Percentiles rank a stretch among this genome's conserved stretches.
These are phyloP conservation scores for Backusella liffmaniae DNA, from an alignment of 192 early-diverging fungal genomes.

Conservation along the genomic window DNA sequence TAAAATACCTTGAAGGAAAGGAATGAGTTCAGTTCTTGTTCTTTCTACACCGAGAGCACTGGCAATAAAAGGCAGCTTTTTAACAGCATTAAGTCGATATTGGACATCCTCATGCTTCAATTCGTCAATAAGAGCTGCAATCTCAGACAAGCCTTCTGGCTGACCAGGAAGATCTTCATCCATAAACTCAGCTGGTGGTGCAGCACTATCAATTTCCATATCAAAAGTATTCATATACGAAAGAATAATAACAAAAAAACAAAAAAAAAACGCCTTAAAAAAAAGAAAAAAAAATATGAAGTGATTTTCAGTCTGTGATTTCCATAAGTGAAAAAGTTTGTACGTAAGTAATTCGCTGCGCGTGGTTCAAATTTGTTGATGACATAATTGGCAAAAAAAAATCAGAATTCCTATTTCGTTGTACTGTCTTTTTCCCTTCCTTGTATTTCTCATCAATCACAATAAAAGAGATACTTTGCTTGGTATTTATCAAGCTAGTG, in stretches of 20 bases:
- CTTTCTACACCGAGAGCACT: constrained; percentile 93
- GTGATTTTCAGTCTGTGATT: constrained; percentile 1
- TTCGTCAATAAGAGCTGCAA: constrained; percentile 91
- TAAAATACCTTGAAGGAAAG: constrained; percentile 89
- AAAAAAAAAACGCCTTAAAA: background rate
- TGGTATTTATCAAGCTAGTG: background rate
- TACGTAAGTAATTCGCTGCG: background rate
- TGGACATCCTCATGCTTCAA: constrained; percentile 90
- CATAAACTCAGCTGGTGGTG: constrained; percentile 28
- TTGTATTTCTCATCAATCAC: background rate
- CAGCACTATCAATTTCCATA: constrained; percentile 31
- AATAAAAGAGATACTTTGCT: background rate
- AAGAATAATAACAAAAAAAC: background rate
- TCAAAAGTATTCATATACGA: constrained; percentile 1
- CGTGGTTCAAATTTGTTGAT: background rate
- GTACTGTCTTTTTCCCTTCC: background rate
- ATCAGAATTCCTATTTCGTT: background rate
- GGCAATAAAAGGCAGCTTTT: constrained; percentile 80
- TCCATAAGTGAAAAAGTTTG: background rate
- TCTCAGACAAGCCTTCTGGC: constrained; percentile 71
- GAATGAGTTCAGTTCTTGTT: constrained; percentile 93
- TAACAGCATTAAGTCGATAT: constrained; percentile 81
- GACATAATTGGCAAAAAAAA: background rate
- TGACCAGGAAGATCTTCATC: constrained; percentile 27
- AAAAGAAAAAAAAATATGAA: background rate